phyloP scores from a whole-genome alignment of 2,329 filamentous ascomycete species.

The Beauveria medogensis region DNA sequence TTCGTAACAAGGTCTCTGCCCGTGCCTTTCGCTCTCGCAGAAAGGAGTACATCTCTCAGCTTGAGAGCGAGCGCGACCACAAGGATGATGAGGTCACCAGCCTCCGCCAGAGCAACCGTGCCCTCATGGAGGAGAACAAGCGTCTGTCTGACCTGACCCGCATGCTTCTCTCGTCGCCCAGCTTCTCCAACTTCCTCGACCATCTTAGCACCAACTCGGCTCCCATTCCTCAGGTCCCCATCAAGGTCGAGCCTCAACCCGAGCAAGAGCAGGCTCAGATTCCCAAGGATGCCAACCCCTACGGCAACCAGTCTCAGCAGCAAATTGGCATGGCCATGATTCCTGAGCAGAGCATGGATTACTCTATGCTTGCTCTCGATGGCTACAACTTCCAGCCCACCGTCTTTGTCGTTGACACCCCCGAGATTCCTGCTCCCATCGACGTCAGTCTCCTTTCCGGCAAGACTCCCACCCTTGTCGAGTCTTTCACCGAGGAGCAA shows the following conservation, averaged over 20 bases:
- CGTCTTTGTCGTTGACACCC: slow-evolving; percentile 69
- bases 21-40: slow-evolving; percentile 94
- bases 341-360: slow-evolving; percentile 69
- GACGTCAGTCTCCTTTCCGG: slow-evolving; percentile 58
- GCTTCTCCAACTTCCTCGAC: slow-evolving; percentile 75
- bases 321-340: slow-evolving; percentile 78
- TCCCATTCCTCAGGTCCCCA: slow-evolving; percentile 29
- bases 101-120: slow-evolving; percentile 71
- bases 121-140: slow-evolving; percentile 77
- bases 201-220: slow-evolving; percentile 55
- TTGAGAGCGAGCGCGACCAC: slow-evolving; percentile 78
- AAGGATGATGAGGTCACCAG: slow-evolving; percentile 80
- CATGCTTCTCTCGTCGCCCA: slow-evolving; percentile 71
- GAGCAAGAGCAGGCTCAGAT: slow-evolving; percentile 40
- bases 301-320: slow-evolving; percentile 47
- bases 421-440: slow-evolving; percentile 54
- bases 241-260: slow-evolving; percentile 33
- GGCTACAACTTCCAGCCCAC: slow-evolving; percentile 58
- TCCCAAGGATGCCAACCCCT: slow-evolving; percentile 60
- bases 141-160: slow-evolving; percentile 70
- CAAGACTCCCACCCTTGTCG: slow-evolving; percentile 54
- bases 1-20: slow-evolving; percentile 98
- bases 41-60: slow-evolving; percentile 97
- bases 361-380: slow-evolving; percentile 60
- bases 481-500: slow-evolving; percentile 37